These are phyloP conservation scores for Mortierella sp. DNA, from an alignment of 371 early-diverging fungal genomes.

Conservation along the genomic window DNA sequence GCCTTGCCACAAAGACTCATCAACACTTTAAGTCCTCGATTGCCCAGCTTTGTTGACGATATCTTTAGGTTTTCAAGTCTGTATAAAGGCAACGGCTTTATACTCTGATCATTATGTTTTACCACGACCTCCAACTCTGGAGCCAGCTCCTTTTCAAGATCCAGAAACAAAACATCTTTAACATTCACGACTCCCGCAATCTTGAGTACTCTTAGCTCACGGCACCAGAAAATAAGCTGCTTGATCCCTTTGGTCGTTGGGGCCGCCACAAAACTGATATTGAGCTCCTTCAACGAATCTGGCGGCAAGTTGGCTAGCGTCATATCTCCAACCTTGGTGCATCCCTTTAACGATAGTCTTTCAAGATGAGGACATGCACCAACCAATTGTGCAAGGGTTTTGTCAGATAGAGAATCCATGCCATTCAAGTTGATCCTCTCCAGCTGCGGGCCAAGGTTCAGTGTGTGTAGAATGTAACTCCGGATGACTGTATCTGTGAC, in stretches of 20 bases:
- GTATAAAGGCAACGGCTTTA: slow-evolving; percentile 14
- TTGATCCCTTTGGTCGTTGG: slow-evolving; percentile 35
- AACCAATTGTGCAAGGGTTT: slow-evolving; percentile 23
- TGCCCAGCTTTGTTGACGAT: slow-evolving; percentile 33
- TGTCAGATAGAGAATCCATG: slow-evolving; percentile 26
- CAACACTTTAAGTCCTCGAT: slow-evolving; percentile 35
- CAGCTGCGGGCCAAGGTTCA: slow-evolving; percentile 26
- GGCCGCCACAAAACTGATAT: slow-evolving; percentile 42
- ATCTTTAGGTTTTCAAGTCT: slow-evolving; percentile 41
- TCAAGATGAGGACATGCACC: slow-evolving; percentile 2
- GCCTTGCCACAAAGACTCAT: slow-evolving; percentile 29
- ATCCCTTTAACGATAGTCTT: slow-evolving; percentile 37
- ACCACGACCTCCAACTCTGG: slow-evolving; percentile 2
- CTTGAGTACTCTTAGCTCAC: slow-evolving; percentile 26
- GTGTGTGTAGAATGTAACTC: slow-evolving; percentile 9
- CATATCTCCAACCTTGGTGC: slow-evolving; percentile 41
- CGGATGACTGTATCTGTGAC: slow-evolving; percentile 30
- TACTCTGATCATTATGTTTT: not conserved
- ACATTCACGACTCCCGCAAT: slow-evolving; percentile 32
- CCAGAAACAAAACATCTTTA: slow-evolving; percentile 25
- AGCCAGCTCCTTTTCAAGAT: slow-evolving; percentile 23
- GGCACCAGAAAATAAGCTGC: slow-evolving; percentile 20
- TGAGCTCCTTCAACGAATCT: slow-evolving; percentile 20
- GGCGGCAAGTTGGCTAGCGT: slow-evolving; percentile 24
- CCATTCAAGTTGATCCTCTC: slow-evolving; percentile 33